These are phyloP conservation scores for Clavispora vitiphila DNA, from an alignment of 805 yeast genomes.

Conservation along the genomic window DNA sequence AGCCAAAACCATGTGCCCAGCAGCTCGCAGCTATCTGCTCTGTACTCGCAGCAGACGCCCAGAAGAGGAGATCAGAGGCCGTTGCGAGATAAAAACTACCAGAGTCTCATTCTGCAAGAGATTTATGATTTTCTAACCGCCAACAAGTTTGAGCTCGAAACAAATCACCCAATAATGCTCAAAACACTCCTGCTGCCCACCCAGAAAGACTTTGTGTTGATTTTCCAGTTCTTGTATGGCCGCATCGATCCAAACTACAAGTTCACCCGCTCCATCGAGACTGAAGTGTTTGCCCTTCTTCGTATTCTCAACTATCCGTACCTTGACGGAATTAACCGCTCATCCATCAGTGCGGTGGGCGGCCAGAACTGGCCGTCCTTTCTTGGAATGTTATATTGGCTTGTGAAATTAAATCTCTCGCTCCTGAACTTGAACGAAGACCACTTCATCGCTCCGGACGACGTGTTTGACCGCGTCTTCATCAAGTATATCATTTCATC, in stretches of 20 bases:
- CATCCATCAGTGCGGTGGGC: conserved; percentile 87
- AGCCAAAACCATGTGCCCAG: conserved; percentile 13
- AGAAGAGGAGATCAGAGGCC: conserved; percentile 62
- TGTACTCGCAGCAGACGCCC: not conserved
- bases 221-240: conserved; percentile 76
- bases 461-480: conserved; percentile 46
- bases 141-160: conserved; percentile 69
- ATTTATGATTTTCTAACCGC: conserved; percentile 57
- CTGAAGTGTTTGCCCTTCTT: conserved; percentile 66
- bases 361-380: conserved; percentile 85
- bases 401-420: conserved; percentile 50
- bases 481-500: conserved; percentile 60
- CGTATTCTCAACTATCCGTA: conserved; percentile 73
- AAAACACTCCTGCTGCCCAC: conserved; percentile 73
- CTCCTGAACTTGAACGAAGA: conserved; percentile 25
- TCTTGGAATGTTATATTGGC: conserved; percentile 80
- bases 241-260: conserved; percentile 75
- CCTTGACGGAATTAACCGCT: conserved; percentile 71
- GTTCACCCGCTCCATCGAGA: conserved; percentile 64
- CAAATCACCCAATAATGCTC: conserved; percentile 61
- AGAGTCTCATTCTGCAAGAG: conserved; percentile 59
- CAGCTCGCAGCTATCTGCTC: conserved; percentile 4
- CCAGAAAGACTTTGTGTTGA: conserved; percentile 73
- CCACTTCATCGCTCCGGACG: conserved; percentile 32
- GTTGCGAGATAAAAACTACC: conserved; percentile 66